A percentile compares a stretch with the other conserved stretches of the same genome.
Conservation (phyloP, 2,329 filamentous ascomycete genomes). For the Aschersonia sp. region DNA sequence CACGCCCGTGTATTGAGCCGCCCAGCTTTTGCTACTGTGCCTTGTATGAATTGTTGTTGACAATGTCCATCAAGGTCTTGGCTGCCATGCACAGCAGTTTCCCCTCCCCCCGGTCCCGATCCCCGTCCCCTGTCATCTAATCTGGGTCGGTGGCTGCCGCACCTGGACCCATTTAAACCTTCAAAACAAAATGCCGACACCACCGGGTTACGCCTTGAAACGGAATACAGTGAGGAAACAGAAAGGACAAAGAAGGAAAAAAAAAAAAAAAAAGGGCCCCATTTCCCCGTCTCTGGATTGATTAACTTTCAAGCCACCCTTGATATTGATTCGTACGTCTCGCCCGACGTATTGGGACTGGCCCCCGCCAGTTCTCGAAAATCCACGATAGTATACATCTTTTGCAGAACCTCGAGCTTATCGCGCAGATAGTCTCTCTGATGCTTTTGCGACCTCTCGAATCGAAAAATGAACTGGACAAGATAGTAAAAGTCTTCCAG, state of each 20-base stretch:
- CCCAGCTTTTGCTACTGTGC: too few relatives aligned
- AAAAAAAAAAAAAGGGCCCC: background rate
- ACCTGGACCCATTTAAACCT: background rate
- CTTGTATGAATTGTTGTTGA: too few relatives aligned
- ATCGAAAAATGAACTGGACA: constrained; percentile 32
- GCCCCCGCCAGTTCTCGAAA: constrained; percentile 11
- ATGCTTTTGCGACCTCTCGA: constrained; percentile 30
- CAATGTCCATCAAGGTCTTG: background rate
- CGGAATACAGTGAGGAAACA: background rate
- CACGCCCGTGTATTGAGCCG: background rate
- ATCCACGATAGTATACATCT: constrained; percentile 15
- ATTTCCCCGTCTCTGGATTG: background rate
- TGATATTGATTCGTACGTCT: constrained; percentile 2
- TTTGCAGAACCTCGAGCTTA: constrained; percentile 20
- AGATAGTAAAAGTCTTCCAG: constrained; percentile 40
- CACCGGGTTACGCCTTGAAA: background rate
- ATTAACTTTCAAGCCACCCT: background rate
- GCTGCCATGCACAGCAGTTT: background rate
- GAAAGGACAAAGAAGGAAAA: background rate
- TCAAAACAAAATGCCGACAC: background rate
- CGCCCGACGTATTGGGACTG: constrained; percentile 7
- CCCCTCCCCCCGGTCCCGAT: too few relatives aligned
- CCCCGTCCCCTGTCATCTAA: too few relatives aligned
- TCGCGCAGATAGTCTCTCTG: constrained; percentile 25
- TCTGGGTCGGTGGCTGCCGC: too few relatives aligned